Conservation (phyloP, 208 protist species). For the Trypanosomatidae sp. region DNA sequence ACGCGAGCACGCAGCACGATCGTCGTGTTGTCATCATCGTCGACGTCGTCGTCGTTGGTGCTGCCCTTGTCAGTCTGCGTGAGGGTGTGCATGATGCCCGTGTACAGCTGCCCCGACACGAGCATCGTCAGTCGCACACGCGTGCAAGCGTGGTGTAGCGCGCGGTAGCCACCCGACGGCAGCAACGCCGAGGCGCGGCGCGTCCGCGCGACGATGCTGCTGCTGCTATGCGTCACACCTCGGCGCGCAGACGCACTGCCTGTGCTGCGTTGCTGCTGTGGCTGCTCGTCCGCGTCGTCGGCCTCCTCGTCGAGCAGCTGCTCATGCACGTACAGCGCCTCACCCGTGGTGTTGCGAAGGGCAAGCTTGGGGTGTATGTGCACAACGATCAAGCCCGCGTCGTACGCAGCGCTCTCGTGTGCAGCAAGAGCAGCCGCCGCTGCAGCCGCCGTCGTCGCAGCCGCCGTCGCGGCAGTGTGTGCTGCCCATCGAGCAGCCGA, state of each 20-base stretch:
- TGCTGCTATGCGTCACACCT: too few relatives aligned
- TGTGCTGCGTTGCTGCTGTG: too few relatives aligned
- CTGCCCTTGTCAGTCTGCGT: not conserved
- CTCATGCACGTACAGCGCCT: slow-evolving; percentile 9
- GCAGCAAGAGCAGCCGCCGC: not conserved
- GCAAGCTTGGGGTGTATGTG: slow-evolving; percentile 15
- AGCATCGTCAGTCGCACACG: not conserved
- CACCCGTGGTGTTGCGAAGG: slow-evolving; percentile 15
- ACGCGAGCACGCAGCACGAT: too few relatives aligned
- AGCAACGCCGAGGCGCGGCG: not conserved
- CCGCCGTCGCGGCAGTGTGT: too few relatives aligned
- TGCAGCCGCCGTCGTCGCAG: too few relatives aligned
- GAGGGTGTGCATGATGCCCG: not conserved
- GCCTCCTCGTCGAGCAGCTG: slow-evolving; percentile 5
- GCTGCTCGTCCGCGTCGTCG: not conserved
- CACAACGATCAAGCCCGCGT: slow-evolving; percentile 14
- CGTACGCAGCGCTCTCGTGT: slow-evolving; percentile 4
- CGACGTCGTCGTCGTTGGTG: not conserved
- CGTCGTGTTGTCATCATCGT: too few relatives aligned
- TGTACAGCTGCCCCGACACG: not conserved
- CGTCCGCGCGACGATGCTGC: too few relatives aligned
- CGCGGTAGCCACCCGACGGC: not conserved
- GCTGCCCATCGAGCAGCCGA: too few relatives aligned
- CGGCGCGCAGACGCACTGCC: too few relatives aligned
- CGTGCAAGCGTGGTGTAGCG: slow-evolving; percentile 1